Evolutionary conservation across 257 asterid genomes (phyloP).

Genomic region (Paraleonurus japonicus): DNA sequence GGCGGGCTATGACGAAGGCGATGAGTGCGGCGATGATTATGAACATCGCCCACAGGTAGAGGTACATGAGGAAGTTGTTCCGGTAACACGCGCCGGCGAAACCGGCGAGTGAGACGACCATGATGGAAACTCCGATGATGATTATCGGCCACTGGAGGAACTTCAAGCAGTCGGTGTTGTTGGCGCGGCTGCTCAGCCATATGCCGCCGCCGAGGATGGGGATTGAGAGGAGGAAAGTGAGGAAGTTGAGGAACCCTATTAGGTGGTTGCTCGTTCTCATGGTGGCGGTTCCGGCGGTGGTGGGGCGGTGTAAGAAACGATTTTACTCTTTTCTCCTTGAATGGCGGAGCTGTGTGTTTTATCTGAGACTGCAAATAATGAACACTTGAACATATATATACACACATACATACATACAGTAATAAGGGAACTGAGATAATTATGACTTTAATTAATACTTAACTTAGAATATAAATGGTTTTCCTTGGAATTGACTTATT

Average conservation of each 20-base stretch:
- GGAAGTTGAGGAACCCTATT: constrained; percentile 68
- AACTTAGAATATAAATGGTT: background rate
- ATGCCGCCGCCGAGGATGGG: constrained; percentile 85
- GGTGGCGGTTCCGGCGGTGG: constrained; percentile 12
- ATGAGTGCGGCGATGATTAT: constrained; percentile 63
- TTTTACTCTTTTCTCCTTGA: background rate
- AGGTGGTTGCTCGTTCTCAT: constrained; percentile 88
- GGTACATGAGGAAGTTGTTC: constrained; percentile 80
- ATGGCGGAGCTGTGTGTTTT: background rate
- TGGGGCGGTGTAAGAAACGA: background rate
- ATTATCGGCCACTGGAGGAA: constrained; percentile 95
- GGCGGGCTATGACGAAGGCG: constrained; percentile 79
- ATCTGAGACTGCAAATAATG: background rate
- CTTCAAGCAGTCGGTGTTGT: constrained; percentile 80
- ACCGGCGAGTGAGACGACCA: constrained; percentile 86
- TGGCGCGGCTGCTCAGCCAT: constrained; percentile 90
- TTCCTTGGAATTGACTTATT: background rate
- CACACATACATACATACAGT: background rate
- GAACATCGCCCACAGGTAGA: constrained; percentile 91
- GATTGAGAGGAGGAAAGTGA: constrained; percentile 61
- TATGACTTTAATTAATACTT: background rate
- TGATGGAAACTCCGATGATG: constrained; percentile 66
- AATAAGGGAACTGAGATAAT: background rate
- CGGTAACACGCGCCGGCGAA: constrained; percentile 88
- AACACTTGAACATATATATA: background rate